Base-by-base conservation (phyloP, 202 grass and related monocot species). In the Schoenoplectus triqueter region DNA sequence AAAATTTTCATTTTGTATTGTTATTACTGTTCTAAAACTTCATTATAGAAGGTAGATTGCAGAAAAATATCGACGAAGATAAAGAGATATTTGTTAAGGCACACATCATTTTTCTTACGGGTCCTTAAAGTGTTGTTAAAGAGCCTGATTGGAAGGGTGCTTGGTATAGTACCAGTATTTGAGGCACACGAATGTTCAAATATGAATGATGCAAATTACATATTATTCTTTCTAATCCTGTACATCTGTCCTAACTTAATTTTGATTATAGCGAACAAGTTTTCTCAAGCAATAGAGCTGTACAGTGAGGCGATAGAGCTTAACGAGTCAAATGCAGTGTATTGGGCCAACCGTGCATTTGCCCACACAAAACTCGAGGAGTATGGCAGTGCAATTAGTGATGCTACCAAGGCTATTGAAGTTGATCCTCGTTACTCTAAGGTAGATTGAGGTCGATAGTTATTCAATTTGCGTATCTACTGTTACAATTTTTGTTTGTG, bases 261-360 rank as follows among this genome's bases (percentile, higher is more conserved):
- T 49, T 68, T 45, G 7, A 17, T 74, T 94, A 50, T 90, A 93
- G 92, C 87, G 44, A 95, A 94, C 86, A 99, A 95, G 75, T 99
- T 95, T 84, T 89, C 91, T 11, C 96, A 92, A 89, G 93, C 93
- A 66, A 91, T 99, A 84, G 96, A 89, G 42, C 44, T 99, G 2
- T 99, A 98, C 52, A 89, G 86, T 86, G 82, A 99, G 85, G 93
- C 93, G 31, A 99, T 99, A 87, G 96, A 92, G 80, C 82, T 91
- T 67, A 95, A 94, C 72, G 86, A 68, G 74, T 83, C 84, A 1
- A 99, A 94, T 89, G 91, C 88, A 2, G 96, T 99, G 73, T 99
- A 99, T 80, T 99, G 88, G 91, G 96, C 90, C 69, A 99, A 99
- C 75, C 87, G 93, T 80, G 93, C 96, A 72, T 99, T 99, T 91